These are phyloP conservation scores for Rhodosporidiobolus odoratus DNA, from an alignment of 768 basidiomycete genomes.

Conservation along the genomic window DNA sequence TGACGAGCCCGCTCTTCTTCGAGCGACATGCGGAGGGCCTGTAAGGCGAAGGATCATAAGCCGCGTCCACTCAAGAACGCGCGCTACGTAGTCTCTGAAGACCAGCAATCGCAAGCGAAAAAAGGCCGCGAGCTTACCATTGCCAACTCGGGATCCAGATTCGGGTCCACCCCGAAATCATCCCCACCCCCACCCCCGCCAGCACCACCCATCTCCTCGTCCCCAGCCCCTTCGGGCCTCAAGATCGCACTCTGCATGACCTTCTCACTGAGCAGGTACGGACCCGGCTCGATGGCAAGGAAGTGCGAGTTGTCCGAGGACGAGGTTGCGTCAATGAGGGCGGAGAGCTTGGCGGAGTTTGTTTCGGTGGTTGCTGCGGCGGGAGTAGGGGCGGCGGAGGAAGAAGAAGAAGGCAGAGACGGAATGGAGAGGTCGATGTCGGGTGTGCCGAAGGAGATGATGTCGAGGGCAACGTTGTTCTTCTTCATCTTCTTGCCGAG, in stretches of 20 bases:
- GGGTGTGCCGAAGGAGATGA: constrained; percentile 76
- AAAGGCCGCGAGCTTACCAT: constrained; percentile 59
- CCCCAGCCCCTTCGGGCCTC: constrained; percentile 61
- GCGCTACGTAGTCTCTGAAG: neutral
- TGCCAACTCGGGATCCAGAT: constrained; percentile 89
- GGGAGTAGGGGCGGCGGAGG: constrained; percentile 1
- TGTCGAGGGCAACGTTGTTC: constrained; percentile 94
- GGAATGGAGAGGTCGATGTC: constrained; percentile 90
- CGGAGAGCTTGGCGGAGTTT: constrained; percentile 61
- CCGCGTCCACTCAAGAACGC: neutral
- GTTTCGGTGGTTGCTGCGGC: constrained; percentile 52
- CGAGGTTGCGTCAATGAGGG: constrained; percentile 75
- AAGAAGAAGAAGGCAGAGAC: constrained; percentile 69
- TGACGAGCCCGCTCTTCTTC: constrained; percentile 81
- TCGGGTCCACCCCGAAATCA: constrained; percentile 90
- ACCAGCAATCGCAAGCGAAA: neutral
- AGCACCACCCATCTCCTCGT: constrained; percentile 49
- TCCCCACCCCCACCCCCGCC: constrained; percentile 57
- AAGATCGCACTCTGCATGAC: constrained; percentile 76
- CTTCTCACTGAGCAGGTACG: constrained; percentile 66
- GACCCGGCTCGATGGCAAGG: constrained; percentile 68
- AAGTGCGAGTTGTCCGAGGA: constrained; percentile 85
- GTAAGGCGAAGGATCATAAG: neutral
- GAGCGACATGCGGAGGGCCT: constrained; percentile 97
- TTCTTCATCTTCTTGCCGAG: constrained; percentile 98